phyloP scores from a whole-genome alignment of 345 rosid species.

The Eucalyptus virginea region DNA sequence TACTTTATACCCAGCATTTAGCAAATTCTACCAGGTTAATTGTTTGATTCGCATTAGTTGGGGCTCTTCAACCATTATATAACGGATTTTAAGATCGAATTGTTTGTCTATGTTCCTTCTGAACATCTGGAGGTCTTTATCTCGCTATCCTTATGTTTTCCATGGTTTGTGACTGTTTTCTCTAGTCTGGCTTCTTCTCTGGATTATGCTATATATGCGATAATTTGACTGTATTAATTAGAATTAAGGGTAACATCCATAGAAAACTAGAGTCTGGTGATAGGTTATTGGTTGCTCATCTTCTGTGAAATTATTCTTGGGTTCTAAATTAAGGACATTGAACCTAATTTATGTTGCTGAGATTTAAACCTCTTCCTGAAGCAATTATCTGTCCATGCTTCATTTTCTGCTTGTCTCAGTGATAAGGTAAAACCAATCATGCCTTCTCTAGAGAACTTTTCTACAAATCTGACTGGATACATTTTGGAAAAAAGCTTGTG shows the following conservation, averaged over 20 bases:
- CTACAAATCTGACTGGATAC: neutral
- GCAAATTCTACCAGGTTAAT: neutral
- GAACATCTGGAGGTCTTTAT: neutral
- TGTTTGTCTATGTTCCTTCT: neutral
- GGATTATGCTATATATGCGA: neutral
- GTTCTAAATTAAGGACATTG: neutral
- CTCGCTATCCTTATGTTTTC: neutral
- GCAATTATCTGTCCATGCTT: neutral
- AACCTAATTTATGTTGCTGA: neutral
- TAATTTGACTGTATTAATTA: neutral
- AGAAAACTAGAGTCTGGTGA: neutral
- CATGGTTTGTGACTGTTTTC: neutral
- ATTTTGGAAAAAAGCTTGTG: neutral
- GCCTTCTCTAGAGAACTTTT: neutral
- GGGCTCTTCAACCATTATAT: neutral
- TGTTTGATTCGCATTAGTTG: neutral
- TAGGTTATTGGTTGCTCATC: neutral
- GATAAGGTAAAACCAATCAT: neutral
- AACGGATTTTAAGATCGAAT: neutral
- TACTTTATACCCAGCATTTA: neutral
- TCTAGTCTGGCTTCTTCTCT: neutral
- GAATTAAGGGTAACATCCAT: neutral
- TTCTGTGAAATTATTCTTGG: neutral
- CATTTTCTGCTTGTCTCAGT: neutral
- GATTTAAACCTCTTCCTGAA: neutral